Percentiles rank a stretch among this genome's conserved stretches.
Evolutionary conservation across 2,329 filamentous ascomycete genomes (phyloP).

Genomic region (Pseudocercospora ulei): DNA sequence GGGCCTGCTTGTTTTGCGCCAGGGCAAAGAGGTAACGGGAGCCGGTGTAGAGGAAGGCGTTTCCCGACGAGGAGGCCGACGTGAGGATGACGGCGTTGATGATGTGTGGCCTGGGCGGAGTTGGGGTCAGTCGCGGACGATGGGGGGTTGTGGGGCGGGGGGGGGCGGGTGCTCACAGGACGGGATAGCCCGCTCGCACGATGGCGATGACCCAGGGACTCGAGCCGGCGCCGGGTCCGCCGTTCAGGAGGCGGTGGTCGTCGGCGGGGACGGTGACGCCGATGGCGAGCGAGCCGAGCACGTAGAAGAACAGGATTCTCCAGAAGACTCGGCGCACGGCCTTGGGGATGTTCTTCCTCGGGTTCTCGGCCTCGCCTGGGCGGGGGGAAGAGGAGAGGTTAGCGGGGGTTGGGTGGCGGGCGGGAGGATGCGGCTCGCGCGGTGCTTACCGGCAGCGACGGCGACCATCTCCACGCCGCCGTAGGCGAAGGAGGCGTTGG

Average conservation of each 20-base stretch:
- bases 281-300: conserved; percentile 47
- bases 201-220: conserved; percentile 63
- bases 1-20: conserved; percentile 46
- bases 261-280: conserved; percentile 52
- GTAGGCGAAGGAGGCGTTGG: conserved; percentile 44
- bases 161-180: too few relatives aligned
- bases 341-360: conserved; percentile 46
- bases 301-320: conserved; percentile 46
- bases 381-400: too few relatives aligned
- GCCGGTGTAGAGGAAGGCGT: conserved; percentile 52
- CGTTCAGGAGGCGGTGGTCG: conserved; percentile 44
- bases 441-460: conserved; percentile 48
- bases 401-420: too few relatives aligned
- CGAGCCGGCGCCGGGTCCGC: conserved; percentile 33
- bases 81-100: conserved; percentile 70
- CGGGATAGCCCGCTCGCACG: conserved; percentile 54
- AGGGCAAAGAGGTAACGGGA: conserved; percentile 46
- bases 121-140: background rate
- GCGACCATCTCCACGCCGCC: conserved; percentile 48
- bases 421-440: too few relatives aligned
- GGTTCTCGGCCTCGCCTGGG: conserved; percentile 49
- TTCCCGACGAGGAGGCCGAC: conserved; percentile 59
- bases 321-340: conserved; percentile 48
- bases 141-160: background rate
- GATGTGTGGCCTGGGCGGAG: conserved; percentile 46